Evolutionary conservation across 768 basidiomycete species (phyloP), one percentile per base, ranked within the genome.

Genomic region (Phaeotremella fagi): DNA sequence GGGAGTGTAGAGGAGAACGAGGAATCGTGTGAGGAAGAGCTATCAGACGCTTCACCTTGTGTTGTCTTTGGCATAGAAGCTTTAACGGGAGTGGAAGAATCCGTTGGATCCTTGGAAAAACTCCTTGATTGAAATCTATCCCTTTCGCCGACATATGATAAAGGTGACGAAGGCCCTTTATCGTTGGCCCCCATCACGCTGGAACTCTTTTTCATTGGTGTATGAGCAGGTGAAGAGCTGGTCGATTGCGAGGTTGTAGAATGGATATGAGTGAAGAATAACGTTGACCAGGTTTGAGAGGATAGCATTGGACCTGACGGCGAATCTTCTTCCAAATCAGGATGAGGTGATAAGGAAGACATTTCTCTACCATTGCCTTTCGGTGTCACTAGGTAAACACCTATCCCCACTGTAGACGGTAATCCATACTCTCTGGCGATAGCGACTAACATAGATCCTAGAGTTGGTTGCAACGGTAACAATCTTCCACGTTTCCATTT

Each of bases 381-480:
- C 6, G 77, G 64, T 33, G 77, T 78, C 38, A 88, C 81, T 42
- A 97, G 82, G 73, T 91, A 97, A 1, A 97, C 79, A 37, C 88
- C 78, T 43, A 97, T 75, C 4, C 92, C 92, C 14, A 81, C 75
- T 0, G 87, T 88, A 61, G 85, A 89, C 1, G 92, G 92, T 16
- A 98, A 78, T 2, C 88, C 87, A 66, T 91, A 98, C 75, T 97
- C 92, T 74, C 85, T 85, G 14, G 92, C 90, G 47, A 98, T 95
- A 5, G 89, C 87, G 20, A 79, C 78, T 9, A 95, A 76, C 70
- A 95, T 92, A 0, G 84, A 81, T 36, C 88, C 85, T 1, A 98
- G 77, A 0, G 85, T 88, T 4, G 90, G 79, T 68, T 91, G 83
- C 0, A 98, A 79, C 0, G 91, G 86, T 3, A 97, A 82, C 12